Evolutionary conservation across 2,329 filamentous ascomycete species (phyloP), one percentile per base, ranked within the genome.

Genomic region (Lachnellula willkommii): DNA sequence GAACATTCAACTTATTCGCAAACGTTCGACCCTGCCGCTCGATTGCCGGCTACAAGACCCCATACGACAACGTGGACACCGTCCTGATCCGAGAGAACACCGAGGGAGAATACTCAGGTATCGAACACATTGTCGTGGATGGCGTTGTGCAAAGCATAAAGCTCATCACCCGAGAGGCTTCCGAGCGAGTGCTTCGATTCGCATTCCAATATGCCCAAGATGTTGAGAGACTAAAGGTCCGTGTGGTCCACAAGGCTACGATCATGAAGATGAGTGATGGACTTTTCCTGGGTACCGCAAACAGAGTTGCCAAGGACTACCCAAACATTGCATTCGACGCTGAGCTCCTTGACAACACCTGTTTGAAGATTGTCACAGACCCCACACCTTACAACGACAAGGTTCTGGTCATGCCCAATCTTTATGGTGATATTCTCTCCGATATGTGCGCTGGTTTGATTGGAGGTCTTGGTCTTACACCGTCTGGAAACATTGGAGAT

Each of bases 221-320:
- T 68, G 88, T 96, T 71, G 91, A 92, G 77, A 89, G 90, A 81
- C 92, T 85, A 73, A 96, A 96, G 88, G 93, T 97, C 70, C 90
- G 92, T 71, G 93, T 91, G 58, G 92, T 97, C 63, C 94, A 99
- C 88, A 99, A 99, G 85, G 94, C 94, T 74, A 97, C 94, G 72
- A 99, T 99, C 80, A 99, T 99, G 94, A 99, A 99, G 86, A 95
- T 96, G 90, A 93, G 88, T 72, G 94, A 99, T 75, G 94, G 94
- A 78, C 89, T 99, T 60, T 99, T 99, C 86, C 83, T 99, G 67
- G 89, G 83, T 75, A 90, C 88, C 61, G 94, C 88, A 67, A 80
- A 85, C 66, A 83, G 94, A 60, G 84, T 99, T 65, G 82, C 90
- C 74, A 95, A 95, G 84, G 92, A 97, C 72, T 99, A 89, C 84